A percentile compares a stretch with the other conserved stretches of the same genome.
Conservation (phyloP, 83 land plant species). For the Isoetes engelmannii region DNA sequence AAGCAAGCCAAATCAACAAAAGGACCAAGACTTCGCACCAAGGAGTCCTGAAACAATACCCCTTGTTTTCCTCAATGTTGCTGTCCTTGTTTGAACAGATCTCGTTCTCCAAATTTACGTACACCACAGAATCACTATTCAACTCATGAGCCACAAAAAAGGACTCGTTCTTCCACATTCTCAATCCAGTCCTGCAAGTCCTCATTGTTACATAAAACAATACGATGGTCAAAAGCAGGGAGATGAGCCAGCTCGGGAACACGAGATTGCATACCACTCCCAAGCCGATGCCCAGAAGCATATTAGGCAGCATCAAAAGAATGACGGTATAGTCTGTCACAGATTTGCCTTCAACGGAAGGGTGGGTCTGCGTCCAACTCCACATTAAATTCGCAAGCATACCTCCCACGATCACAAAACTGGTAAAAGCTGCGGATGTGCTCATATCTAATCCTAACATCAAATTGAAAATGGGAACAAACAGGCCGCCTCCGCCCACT, state of each 20-base stretch:
- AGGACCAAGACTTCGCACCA: background rate
- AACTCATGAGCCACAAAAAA: background rate
- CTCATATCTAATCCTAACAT: constrained; percentile 51
- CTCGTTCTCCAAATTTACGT: background rate
- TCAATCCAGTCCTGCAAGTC: constrained; percentile 27
- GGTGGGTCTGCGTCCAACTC: constrained; percentile 21
- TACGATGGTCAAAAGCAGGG: constrained; percentile 36
- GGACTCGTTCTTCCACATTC: constrained; percentile 31
- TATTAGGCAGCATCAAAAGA: constrained; percentile 52
- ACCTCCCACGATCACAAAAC: constrained; percentile 71
- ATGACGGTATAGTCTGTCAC: constrained; percentile 54
- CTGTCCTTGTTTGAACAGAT: background rate
- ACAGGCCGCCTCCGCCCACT: constrained; percentile 79
- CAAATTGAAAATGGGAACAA: constrained; percentile 55
- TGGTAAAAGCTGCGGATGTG: constrained; percentile 54
- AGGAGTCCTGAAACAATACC: background rate
- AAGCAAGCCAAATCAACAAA: background rate
- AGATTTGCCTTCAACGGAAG: constrained; percentile 18
- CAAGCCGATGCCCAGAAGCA: constrained; percentile 62
- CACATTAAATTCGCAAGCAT: constrained; percentile 46
- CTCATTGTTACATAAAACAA: constrained; percentile 34
- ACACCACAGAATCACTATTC: background rate
- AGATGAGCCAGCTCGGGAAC: constrained; percentile 66
- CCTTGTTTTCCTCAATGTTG: background rate
- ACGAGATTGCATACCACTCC: constrained; percentile 59